phyloP scores from a whole-genome alignment of 176 grass and related monocot species.

The Luzula sylvatica region DNA sequence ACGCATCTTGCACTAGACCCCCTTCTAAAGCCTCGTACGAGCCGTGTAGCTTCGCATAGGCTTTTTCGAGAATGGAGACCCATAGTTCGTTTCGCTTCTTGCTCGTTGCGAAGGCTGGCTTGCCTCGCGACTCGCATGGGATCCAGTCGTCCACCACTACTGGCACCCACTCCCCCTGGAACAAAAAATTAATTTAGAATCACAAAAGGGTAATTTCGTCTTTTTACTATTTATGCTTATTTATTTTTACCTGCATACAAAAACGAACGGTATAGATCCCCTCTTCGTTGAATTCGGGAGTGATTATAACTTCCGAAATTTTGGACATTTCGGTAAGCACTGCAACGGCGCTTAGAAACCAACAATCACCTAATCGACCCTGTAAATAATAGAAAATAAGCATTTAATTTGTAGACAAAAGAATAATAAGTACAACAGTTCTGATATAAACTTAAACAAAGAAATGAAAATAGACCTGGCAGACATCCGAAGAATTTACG shows the following conservation, averaged over 20 bases:
- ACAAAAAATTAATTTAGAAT: conserved; percentile 13
- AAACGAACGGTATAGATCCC: conserved; percentile 95
- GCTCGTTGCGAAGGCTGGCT: conserved; percentile 94
- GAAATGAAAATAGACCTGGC: conserved; percentile 52
- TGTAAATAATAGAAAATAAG: conserved; percentile 33
- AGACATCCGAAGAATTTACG: conserved; percentile 94
- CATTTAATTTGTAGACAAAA: conserved; percentile 7
- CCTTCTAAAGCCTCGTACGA: conserved; percentile 97
- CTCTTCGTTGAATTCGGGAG: conserved; percentile 90
- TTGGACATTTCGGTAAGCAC: conserved; percentile 83
- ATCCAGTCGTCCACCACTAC: conserved; percentile 99
- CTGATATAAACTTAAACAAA: not conserved
- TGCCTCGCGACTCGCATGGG: conserved; percentile 83
- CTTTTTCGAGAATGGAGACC: conserved; percentile 97
- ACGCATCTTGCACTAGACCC: conserved; percentile 97
- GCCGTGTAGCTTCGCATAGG: conserved; percentile 98
- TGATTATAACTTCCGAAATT: conserved; percentile 99
- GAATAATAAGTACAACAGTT: not conserved
- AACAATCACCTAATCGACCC: conserved; percentile 96
- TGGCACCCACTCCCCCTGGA: conserved; percentile 96
- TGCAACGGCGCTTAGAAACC: conserved; percentile 97
- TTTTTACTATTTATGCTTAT: conserved; percentile 8
- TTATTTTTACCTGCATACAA: conserved; percentile 78
- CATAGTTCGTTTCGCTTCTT: conserved; percentile 87
- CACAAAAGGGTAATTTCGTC: conserved; percentile 15